These are phyloP conservation scores for Carex arenaria DNA, from an alignment of 202 grass and related monocot genomes.

Conservation along the genomic window DNA sequence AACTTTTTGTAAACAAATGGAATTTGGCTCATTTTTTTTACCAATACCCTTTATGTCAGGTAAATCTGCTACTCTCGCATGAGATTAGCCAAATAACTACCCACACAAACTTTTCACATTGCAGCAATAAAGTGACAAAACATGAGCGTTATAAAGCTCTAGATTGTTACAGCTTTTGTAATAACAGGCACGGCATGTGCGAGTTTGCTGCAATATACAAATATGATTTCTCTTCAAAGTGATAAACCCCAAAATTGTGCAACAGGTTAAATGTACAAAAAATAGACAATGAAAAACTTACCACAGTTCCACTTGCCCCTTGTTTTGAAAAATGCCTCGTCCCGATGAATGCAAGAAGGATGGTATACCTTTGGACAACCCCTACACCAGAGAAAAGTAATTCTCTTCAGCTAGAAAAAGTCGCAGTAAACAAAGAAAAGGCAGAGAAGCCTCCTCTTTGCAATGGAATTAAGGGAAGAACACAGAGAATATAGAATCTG, in stretches of 20 bases:
- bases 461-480: neutral
- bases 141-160: neutral
- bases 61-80: neutral
- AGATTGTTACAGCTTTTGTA: neutral
- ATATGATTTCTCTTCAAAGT: neutral
- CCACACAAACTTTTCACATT: neutral
- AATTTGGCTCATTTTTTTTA: neutral
- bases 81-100: conserved; percentile 6
- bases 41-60: neutral
- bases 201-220: neutral
- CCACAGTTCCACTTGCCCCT: conserved; percentile 92
- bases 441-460: neutral
- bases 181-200: neutral
- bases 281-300: conserved; percentile 28
- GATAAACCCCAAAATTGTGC: neutral
- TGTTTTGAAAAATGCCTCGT: conserved; percentile 79
- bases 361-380: conserved; percentile 97
- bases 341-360: conserved; percentile 80
- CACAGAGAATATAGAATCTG: neutral
- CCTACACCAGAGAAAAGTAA: conserved; percentile 33
- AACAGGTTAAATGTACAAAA: neutral
- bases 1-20: neutral
- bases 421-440: neutral
- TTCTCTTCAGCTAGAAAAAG: neutral
- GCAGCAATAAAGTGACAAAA: neutral